phyloP scores from a whole-genome alignment of 345 rosid species.

The Aquilaria sinensis region DNA sequence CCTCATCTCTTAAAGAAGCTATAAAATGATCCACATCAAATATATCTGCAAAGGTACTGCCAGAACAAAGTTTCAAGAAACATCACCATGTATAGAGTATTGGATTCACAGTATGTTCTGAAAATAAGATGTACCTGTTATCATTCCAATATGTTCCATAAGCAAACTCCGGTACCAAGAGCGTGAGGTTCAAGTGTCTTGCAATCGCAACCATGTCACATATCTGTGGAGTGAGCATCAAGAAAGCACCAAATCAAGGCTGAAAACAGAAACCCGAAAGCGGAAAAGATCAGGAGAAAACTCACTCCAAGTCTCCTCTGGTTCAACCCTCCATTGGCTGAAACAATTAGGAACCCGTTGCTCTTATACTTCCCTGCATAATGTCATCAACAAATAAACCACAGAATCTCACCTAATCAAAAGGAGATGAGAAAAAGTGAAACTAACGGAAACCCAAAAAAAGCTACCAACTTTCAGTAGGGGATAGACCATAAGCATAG shows the following conservation, averaged over 20 bases:
- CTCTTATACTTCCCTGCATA: constrained; percentile 65
- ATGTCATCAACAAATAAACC: neutral
- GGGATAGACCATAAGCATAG: neutral
- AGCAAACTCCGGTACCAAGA: constrained; percentile 80
- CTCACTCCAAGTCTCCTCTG: constrained; percentile 85
- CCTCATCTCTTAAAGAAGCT: constrained; percentile 79
- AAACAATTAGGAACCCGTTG: constrained; percentile 86
- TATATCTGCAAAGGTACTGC: constrained; percentile 83
- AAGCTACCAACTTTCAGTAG: constrained; percentile 7
- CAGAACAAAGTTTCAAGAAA: neutral
- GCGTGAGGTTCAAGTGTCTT: constrained; percentile 77
- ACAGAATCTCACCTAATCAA: neutral
- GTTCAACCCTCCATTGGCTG: constrained; percentile 94
- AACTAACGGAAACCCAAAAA: neutral
- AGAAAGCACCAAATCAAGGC: neutral
- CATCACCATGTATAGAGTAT: neutral
- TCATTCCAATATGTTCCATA: constrained; percentile 84
- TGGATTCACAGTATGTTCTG: neutral
- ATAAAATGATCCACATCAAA: constrained; percentile 87
- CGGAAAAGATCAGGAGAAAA: neutral
- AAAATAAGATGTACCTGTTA: constrained; percentile 39
- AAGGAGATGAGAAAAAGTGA: neutral
- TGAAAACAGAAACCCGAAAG: no score
- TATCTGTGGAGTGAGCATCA: constrained; percentile 35
- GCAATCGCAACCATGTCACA: constrained; percentile 92